Base-by-base conservation (phyloP, 768 basidiomycete species). In the Podaxis sp. region DNA sequence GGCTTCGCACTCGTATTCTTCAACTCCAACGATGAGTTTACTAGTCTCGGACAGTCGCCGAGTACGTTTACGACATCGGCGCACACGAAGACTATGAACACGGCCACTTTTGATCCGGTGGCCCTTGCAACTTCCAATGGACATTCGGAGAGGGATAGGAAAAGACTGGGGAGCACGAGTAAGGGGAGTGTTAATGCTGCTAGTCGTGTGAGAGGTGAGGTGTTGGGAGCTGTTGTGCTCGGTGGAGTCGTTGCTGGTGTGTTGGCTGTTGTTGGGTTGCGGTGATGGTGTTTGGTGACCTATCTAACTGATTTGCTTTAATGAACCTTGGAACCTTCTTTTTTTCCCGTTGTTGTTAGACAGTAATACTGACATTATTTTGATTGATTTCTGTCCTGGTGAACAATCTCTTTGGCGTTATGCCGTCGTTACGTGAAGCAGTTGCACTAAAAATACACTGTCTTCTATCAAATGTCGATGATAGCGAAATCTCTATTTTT, bases 1-100 rank as follows among this genome's bases (percentile, higher is more conserved):
- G 84, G 84, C 40, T 87, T 89, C 64, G 90, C 90, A 0, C 79
- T 94, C 51, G 88, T 94, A 63, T 92, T 91, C 78, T 75, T 93
- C 33, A 82, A 72, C 64, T 63, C 61, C 42, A 58, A 65, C 3
- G 65, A 65, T 7, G 65, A 65, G 6, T 56, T 62, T 13, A 44
- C 70, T 3, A 39, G 52, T 11, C 30, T 72, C 2, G 70, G 72
- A 1, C 72, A 74, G 64, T 69, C 70, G 2, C 63, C 68, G 19
- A 64, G 67, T 67, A 87, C 85, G 19, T 90, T 85, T 69, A 63
- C 84, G 8, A 88, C 84, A 12, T 86, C 86, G 0, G 83, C 80
- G 15, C 71, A 76, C n/a, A 88, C 88, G 6, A 83, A 82, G 67
- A 74, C 72, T n/a, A 70, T 70, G 24, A 85, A 84, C 64, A 86